Conservation (phyloP, 2,329 filamentous ascomycete species). For the Teratosphaeria gauchensis region DNA sequence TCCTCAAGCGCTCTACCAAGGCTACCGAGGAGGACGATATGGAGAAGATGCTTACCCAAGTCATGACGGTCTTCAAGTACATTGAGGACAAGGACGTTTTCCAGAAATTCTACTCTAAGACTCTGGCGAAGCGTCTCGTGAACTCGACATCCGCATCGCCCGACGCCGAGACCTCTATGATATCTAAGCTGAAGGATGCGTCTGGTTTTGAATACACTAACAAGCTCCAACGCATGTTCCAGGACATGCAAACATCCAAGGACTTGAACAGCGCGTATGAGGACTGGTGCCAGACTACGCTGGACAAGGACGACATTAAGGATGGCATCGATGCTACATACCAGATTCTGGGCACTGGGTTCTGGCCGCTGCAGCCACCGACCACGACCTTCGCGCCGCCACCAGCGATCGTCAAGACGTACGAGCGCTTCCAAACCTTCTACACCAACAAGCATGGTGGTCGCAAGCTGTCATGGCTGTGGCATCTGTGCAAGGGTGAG, state of each 20-base stretch:
- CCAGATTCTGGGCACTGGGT: slow-evolving; percentile 87
- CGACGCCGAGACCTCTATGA: slow-evolving; percentile 98
- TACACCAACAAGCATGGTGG: slow-evolving; percentile 96
- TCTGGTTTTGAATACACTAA: slow-evolving; percentile 99
- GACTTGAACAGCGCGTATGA: slow-evolving; percentile 87
- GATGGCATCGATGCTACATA: slow-evolving; percentile 75
- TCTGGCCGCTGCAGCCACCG: slow-evolving; percentile 87
- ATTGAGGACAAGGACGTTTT: slow-evolving; percentile 99
- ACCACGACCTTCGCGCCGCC: slow-evolving; percentile 84
- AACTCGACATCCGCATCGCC: slow-evolving; percentile 93
- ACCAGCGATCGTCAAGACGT: slow-evolving; percentile 71
- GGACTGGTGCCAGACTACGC: slow-evolving; percentile 59
- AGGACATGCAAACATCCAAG: slow-evolving; percentile 98
- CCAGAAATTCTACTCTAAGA: slow-evolving; percentile 97
- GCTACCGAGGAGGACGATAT: slow-evolving; percentile 90
- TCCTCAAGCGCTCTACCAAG: slow-evolving; percentile 86
- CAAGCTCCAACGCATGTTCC: slow-evolving; percentile 99
- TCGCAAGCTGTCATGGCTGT: slow-evolving; percentile 93
- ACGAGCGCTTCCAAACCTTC: slow-evolving; percentile 80
- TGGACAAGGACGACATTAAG: slow-evolving; percentile 56
- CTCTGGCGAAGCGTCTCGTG: slow-evolving; percentile 88
- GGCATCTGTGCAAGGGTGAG: slow-evolving; percentile 97
- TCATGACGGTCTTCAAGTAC: slow-evolving; percentile 99
- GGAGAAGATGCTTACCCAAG: slow-evolving; percentile 77
- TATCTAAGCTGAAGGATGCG: slow-evolving; percentile 95